phyloP scores from a whole-genome alignment of 177 flowering plant species.

The Telopea speciosissima region DNA sequence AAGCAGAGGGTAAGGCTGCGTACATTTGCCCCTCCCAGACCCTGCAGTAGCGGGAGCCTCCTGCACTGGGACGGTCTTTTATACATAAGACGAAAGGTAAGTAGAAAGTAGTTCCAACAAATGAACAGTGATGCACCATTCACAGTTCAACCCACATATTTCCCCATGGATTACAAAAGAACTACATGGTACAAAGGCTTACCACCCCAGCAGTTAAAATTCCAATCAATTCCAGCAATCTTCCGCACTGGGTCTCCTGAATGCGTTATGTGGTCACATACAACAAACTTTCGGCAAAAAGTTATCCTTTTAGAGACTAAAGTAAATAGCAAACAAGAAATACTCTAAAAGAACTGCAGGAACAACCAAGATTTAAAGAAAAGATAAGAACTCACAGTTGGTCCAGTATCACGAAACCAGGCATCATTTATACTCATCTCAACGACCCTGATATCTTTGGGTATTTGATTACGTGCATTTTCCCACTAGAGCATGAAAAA shows the following conservation, averaged over 20 bases:
- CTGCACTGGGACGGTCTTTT: no score
- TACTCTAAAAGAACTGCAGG: constrained; percentile 1
- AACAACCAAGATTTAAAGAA: neutral
- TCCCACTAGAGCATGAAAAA: constrained; percentile 48
- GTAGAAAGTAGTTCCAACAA: neutral
- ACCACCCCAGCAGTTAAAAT: constrained; percentile 95
- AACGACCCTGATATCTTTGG: constrained; percentile 59
- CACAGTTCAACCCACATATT: neutral
- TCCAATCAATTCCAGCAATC: constrained; percentile 95
- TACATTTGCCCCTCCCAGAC: no score
- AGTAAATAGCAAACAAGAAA: neutral
- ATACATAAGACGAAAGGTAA: neutral
- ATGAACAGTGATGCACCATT: neutral
- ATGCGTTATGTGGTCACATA: constrained; percentile 26
- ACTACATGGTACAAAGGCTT: constrained; percentile 12
- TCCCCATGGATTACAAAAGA: neutral
- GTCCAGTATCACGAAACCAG: constrained; percentile 94
- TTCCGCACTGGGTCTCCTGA: constrained; percentile 19
- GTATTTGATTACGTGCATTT: constrained; percentile 65
- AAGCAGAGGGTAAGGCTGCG: no score
- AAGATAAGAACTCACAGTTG: constrained; percentile 58
- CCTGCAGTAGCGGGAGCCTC: no score
- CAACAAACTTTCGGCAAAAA: constrained; percentile 45
- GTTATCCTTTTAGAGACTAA: neutral
- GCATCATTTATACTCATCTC: constrained; percentile 93